Evolutionary conservation across 2,329 filamentous ascomycete genomes (phyloP).

Genomic region (Cladophialophora chaetospira): DNA sequence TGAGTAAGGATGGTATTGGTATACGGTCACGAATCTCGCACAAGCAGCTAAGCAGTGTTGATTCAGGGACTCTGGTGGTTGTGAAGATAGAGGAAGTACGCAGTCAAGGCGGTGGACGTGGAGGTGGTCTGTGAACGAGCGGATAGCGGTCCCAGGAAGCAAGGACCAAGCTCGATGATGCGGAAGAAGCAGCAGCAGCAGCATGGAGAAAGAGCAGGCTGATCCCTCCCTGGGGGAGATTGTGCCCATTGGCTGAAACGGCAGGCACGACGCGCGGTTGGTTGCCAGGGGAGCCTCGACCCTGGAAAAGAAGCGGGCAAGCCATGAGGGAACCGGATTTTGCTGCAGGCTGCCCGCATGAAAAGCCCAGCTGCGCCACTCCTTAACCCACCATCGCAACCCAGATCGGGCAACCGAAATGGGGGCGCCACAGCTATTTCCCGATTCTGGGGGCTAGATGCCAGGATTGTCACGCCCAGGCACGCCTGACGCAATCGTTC

Average conservation of each 20-base stretch:
- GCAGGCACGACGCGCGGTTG: neutral
- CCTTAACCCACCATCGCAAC: constrained; percentile 2
- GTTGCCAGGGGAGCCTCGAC: constrained; percentile 2
- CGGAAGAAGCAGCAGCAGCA: neutral
- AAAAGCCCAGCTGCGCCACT: constrained; percentile 1
- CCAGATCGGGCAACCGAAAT: neutral
- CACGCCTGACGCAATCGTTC: constrained; percentile 10
- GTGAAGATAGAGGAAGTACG: neutral
- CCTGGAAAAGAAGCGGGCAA: neutral
- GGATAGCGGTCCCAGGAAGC: too few species aligned
- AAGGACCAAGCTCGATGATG: neutral
- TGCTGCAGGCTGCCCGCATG: neutral
- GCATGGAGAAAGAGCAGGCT: neutral
- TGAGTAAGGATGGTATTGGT: neutral
- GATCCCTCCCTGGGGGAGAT: neutral
- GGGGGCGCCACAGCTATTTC: constrained; percentile 2
- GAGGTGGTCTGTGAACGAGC: neutral
- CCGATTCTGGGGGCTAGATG: constrained; percentile 2
- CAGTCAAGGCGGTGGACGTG: neutral
- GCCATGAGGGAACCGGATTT: constrained; percentile 1
- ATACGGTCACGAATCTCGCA: neutral
- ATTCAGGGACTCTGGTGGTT: neutral
- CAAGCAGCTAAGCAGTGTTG: constrained; percentile 1
- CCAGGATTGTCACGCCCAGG: neutral
- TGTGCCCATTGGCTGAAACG: neutral